Percentiles rank a stretch among this genome's conserved stretches.
These are phyloP conservation scores for Dactylellina sp. DNA, from an alignment of 2,329 filamentous ascomycete genomes.

Conservation along the genomic window DNA sequence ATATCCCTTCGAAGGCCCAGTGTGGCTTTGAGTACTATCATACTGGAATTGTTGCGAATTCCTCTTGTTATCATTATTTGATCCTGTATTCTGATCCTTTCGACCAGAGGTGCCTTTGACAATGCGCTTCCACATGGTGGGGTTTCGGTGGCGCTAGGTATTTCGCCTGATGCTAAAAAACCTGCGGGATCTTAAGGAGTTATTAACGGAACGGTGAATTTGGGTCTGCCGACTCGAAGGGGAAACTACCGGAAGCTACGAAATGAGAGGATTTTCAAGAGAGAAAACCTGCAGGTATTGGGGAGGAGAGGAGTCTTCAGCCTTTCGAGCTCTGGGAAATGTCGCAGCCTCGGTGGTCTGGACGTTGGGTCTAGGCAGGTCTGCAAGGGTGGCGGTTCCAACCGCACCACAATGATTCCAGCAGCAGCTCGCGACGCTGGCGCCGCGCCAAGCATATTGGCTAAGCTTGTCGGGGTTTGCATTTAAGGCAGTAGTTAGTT, in stretches of 20 bases:
- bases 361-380: constrained; percentile 1
- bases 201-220: no score
- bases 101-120: constrained; percentile 17
- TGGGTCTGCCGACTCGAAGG: no score
- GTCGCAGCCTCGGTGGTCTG: constrained; percentile 38
- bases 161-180: no score
- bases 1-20: background rate
- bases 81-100: constrained; percentile 3
- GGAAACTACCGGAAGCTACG: background rate
- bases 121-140: constrained; percentile 36
- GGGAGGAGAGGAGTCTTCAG: constrained; percentile 28
- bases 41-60: background rate
- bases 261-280: background rate
- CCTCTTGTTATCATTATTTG: background rate
- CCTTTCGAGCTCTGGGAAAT: constrained; percentile 13
- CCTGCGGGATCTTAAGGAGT: background rate
- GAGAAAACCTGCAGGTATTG: background rate
- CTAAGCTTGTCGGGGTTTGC: no score
- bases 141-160: background rate
- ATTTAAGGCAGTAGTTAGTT: no score
- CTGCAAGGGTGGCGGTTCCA: background rate
- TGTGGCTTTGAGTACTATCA: no score
- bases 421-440: no score
- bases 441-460: no score
- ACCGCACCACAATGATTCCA: no score